A percentile compares a stretch with the other conserved stretches of the same genome.
Evolutionary conservation across 225 moss, liverwort and hornwort species (phyloP).

Genomic region (Antitrichia curtipendula): DNA sequence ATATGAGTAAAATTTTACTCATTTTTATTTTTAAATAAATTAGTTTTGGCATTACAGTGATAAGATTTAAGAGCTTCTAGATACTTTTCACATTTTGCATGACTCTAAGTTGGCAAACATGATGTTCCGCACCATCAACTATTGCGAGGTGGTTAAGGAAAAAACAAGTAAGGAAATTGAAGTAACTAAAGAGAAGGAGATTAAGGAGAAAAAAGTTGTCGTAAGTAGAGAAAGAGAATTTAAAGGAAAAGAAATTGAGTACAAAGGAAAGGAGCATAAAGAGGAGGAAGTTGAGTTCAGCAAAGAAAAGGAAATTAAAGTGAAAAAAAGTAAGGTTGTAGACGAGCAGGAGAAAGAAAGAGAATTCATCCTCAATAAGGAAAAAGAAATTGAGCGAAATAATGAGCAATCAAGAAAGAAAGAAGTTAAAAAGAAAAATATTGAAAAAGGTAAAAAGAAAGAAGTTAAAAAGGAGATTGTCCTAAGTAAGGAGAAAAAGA

Average conservation of each 20-base stretch:
- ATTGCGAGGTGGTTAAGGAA: background rate
- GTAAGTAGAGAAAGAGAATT: background rate
- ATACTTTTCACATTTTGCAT: background rate
- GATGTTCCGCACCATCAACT: background rate
- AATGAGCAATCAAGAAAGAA: rapidly evolving
- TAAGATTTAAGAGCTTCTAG: conserved; percentile 2
- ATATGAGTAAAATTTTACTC: background rate
- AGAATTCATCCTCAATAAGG: background rate
- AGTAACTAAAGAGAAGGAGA: background rate
- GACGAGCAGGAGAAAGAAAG: background rate
- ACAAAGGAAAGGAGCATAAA: background rate
- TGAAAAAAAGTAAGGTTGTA: background rate
- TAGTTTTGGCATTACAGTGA: background rate
- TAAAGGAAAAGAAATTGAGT: background rate
- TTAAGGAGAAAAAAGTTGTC: background rate
- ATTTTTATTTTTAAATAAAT: background rate
- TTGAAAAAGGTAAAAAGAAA: background rate
- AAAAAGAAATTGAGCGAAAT: background rate
- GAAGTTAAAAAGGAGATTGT: background rate
- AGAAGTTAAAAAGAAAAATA: background rate
- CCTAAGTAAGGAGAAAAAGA: background rate
- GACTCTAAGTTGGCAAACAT: conserved; percentile 7
- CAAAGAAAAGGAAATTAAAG: background rate
- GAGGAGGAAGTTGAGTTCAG: background rate
- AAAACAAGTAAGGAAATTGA: background rate